Evolutionary conservation across 2,329 filamentous ascomycete genomes (phyloP), one percentile per base, ranked within the genome.

Genomic region (Cercospora sp.): DNA sequence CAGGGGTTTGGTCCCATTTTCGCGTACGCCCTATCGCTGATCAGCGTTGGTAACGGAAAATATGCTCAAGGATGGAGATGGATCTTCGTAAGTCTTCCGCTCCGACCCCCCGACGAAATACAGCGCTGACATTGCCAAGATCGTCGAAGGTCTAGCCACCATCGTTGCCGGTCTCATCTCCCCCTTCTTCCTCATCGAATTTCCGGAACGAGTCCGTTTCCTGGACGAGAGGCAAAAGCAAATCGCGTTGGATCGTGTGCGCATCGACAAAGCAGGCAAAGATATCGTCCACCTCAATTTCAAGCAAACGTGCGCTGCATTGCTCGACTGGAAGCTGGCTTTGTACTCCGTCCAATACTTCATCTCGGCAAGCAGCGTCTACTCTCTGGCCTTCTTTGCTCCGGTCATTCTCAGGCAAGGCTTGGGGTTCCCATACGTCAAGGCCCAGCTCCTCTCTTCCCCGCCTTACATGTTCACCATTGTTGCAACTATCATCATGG

Each of bases 351-450:
- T 78, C 5, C 74, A 77, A 53, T 76, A 77, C 69, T 78, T 77
- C 60, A 72, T 77, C 3, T 73, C 72, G 5, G 75, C 73, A 1
- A 77, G 75, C 3, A 74, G 91, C 63, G 85, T 86, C 3, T 94
- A 94, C 77, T 88, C 91, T 0, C 85, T 95, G 8, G 90, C 91
- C 2, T 94, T 91, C 78, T 94, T 94, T 76, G 80, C 94, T 3
- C 91, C 92, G 6, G 87, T 94, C 74, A 91, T 95, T 73, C 86
- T 96, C 5, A 75, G 76, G 8, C 71, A 80, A 26, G 84, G 84
- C 18, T 86, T 94, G 82, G 85, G 87, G 13, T 94, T 92, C 81
- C 82, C 79, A 58, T 82, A 89, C 5, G 89, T 84, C 7, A 82
- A 82, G 60, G 83, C 90, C 0, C 90, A 93, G 78, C 92, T 90